Conservation (phyloP, 257 asterid species). For the Apocynum venetum region DNA sequence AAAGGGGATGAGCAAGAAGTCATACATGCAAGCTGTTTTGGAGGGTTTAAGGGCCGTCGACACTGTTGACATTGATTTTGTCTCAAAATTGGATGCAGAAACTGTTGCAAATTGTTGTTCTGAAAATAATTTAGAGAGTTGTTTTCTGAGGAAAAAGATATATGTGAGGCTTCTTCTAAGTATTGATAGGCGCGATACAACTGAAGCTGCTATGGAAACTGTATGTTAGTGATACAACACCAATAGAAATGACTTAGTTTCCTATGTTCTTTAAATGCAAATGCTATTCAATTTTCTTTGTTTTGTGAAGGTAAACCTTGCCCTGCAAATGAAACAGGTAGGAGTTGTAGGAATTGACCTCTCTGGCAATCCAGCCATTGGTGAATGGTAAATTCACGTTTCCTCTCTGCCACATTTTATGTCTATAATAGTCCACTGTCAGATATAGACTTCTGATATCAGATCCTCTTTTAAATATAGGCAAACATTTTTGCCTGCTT, state of each 20-base stretch:
- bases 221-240: slow-evolving; percentile 39
- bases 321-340: slow-evolving; percentile 54
- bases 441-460: slow-evolving; percentile 13
- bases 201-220: slow-evolving; percentile 93
- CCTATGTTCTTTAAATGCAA: slow-evolving; percentile 9
- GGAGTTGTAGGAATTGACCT: slow-evolving; percentile 97
- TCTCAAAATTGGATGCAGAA: slow-evolving; percentile 27
- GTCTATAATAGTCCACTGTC: not conserved
- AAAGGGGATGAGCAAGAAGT: slow-evolving; percentile 87
- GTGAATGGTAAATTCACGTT: slow-evolving; percentile 64
- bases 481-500: slow-evolving; percentile 77
- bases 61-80: slow-evolving; percentile 52
- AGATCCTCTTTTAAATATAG: slow-evolving; percentile 32
- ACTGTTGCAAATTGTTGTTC: slow-evolving; percentile 24
- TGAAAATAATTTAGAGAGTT: slow-evolving; percentile 23
- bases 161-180: slow-evolving; percentile 82
- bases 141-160: slow-evolving; percentile 50
- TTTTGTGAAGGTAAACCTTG: slow-evolving; percentile 67
- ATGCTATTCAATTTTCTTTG: slow-evolving; percentile 17
- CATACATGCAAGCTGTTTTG: slow-evolving; percentile 79
- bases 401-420: not conserved
- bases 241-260: not conserved
- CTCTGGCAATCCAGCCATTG: slow-evolving; percentile 82
- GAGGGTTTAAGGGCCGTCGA: slow-evolving; percentile 66
- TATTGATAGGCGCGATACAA: slow-evolving; percentile 83